A percentile compares a stretch with the other conserved stretches of the same genome.
These are phyloP conservation scores for Fusarium setosum DNA, from an alignment of 2,329 filamentous ascomycete genomes.

Conservation along the genomic window DNA sequence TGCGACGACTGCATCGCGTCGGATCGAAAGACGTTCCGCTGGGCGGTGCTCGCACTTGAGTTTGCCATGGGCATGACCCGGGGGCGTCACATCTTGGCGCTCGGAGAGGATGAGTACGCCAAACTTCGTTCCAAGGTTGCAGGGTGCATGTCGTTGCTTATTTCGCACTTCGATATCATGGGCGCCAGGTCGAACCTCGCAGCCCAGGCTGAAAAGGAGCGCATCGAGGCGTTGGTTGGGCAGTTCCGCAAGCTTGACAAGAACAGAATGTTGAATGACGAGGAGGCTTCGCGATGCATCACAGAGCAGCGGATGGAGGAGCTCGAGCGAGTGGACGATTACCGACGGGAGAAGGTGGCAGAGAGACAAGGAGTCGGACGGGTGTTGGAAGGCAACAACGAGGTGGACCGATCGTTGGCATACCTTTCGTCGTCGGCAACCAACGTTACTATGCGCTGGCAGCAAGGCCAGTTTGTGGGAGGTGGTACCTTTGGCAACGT, in stretches of 20 bases:
- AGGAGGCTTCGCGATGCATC: slow-evolving; percentile 83
- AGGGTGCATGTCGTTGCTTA: slow-evolving; percentile 96
- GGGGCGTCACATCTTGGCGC: slow-evolving; percentile 90
- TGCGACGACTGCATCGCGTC: slow-evolving; percentile 96
- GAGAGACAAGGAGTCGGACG: slow-evolving; percentile 89
- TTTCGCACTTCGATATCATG: slow-evolving; percentile 99
- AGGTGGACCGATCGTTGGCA: slow-evolving; percentile 93
- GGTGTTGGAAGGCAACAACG: slow-evolving; percentile 93
- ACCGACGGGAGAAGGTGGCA: slow-evolving; percentile 81
- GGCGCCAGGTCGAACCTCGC: slow-evolving; percentile 93
- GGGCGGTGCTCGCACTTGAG: slow-evolving; percentile 94
- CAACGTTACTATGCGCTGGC: slow-evolving; percentile 96
- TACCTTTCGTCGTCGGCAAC: slow-evolving; percentile 94
- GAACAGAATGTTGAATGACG: slow-evolving; percentile 79
- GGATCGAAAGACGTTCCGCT: slow-evolving; percentile 95
- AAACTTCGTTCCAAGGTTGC: slow-evolving; percentile 88
- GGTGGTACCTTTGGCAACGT: slow-evolving; percentile 98
- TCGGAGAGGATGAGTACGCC: slow-evolving; percentile 89
- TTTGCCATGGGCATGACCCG: slow-evolving; percentile 98
- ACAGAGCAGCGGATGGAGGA: slow-evolving; percentile 80
- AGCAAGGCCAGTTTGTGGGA: slow-evolving; percentile 97
- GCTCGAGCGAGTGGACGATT: slow-evolving; percentile 80
- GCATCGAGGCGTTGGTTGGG: slow-evolving; percentile 81
- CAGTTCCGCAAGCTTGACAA: slow-evolving; percentile 84
- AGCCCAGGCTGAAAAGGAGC: slow-evolving; percentile 92